Conservation (phyloP, 2,329 filamentous ascomycete species). For the Monosporascus sp. region DNA sequence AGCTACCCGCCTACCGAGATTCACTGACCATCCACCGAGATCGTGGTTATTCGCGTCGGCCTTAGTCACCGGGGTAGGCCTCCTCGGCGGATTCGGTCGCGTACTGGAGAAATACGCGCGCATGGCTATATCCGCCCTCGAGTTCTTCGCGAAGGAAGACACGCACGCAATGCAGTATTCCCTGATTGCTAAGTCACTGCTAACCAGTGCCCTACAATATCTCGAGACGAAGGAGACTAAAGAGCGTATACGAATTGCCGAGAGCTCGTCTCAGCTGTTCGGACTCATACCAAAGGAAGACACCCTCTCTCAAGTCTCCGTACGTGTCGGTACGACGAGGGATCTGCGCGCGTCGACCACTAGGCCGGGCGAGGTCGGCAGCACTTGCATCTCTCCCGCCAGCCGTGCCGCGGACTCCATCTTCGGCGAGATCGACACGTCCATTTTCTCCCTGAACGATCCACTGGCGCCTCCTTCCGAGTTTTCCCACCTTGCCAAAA, state of each 20-base stretch:
- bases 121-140: slow-evolving; percentile 41
- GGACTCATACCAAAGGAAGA: slow-evolving; percentile 37
- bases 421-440: slow-evolving; percentile 20
- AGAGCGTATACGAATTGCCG: slow-evolving; percentile 41
- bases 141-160: slow-evolving; percentile 44
- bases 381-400: slow-evolving; percentile 20
- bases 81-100: slow-evolving; percentile 47
- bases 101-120: slow-evolving; percentile 46
- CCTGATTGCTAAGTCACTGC: slow-evolving; percentile 46
- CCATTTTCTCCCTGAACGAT: slow-evolving; percentile 23
- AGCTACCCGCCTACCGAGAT: neutral
- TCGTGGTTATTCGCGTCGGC: slow-evolving; percentile 51
- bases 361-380: slow-evolving; percentile 8
- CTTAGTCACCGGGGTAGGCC: slow-evolving; percentile 45
- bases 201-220: slow-evolving; percentile 39
- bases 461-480: slow-evolving; percentile 23
- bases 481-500: slow-evolving; percentile 32
- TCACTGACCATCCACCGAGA: slow-evolving; percentile 21
- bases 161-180: slow-evolving; percentile 48
- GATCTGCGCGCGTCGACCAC: neutral
- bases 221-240: slow-evolving; percentile 43
- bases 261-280: slow-evolving; percentile 47
- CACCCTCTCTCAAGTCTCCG: neutral
- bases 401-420: slow-evolving; percentile 8
- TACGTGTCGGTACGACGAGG: neutral